Conservation (phyloP, 2,329 filamentous ascomycete genomes). For the Fusarium siculi region DNA sequence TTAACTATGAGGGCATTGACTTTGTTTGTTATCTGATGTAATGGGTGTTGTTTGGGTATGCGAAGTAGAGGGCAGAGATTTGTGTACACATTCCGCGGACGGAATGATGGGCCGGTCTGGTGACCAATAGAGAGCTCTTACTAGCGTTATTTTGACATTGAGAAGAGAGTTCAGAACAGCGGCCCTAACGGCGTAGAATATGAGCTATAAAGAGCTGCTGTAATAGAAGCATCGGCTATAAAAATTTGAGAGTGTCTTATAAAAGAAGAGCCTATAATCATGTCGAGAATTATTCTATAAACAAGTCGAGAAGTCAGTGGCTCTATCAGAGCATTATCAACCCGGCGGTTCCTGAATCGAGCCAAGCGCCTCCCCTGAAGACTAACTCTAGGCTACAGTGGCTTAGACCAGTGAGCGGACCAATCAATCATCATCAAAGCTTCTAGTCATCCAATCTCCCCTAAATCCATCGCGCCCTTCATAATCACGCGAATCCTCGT, state of each 20-base stretch:
- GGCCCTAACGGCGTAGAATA: no score
- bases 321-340: not conserved
- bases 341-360: not conserved
- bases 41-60: no score
- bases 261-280: no score
- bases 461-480: not conserved
- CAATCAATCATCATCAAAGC: not conserved
- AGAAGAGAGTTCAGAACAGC: no score
- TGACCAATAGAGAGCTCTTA: not conserved
- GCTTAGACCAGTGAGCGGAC: not conserved
- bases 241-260: no score
- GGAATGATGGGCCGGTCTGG: accelerated
- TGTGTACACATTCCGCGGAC: not conserved
- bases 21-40: no score
- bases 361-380: not conserved
- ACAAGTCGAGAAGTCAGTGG: accelerated
- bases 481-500: not conserved
- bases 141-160: not conserved
- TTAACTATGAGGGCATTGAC: no score
- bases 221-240: no score
- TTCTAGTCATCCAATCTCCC: not conserved
- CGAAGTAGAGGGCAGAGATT: not conserved
- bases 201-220: no score
- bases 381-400: not conserved
- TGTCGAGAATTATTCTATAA: no score